Evolutionary conservation across 2,329 filamentous ascomycete species (phyloP), one percentile per base, ranked within the genome.

Genomic region (Corniculantispora saksenae): DNA sequence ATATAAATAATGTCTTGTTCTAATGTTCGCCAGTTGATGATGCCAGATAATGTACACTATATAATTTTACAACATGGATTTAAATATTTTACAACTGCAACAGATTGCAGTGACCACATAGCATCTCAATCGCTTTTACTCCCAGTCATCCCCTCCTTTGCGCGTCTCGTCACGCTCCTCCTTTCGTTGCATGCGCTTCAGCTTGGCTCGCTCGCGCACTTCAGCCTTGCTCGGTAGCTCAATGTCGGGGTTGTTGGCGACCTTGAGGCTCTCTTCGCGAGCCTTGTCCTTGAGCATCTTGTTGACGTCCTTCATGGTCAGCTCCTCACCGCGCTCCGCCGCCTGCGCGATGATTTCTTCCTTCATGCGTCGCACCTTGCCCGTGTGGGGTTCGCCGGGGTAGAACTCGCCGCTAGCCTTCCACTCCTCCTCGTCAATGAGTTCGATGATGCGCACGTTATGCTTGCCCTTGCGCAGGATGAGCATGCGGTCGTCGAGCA

Each of bases 391-490:
- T 75, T 86, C 78, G 53, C 86, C 86, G 1, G 83, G 81, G 72
- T 88, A 88, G 21, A 76, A 76, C 67, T 78, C 65, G 32, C 85
- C 85, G 64, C 79, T 82, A 5, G 69, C 71, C 50, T 75, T 70
- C 81, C 84, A 89, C 66, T 82, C 82, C 55, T 84, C 78, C 71
- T 90, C 85, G 67, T 76, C 78, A 35, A 90, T 78, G 67, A 90
- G 79, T 75, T 89, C 80, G 60, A 90, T 80, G 68, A 89, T 82
- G 54, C 86, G 84, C 54, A 90, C 75, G 67, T 89, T 87, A 75
- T 88, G 83, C 78, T 88, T 89, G 69, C 87, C 87, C 72, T 83
- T 86, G 68, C 88, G 85, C 61, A 90, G 77, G 69, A 90, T 82
- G 67, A 90, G 77, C 55, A 89, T 69, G 68, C 83, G 80, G 64